Base-by-base conservation (phyloP, 129 eudicot genomes). In the Pulicaria dysenterica region DNA sequence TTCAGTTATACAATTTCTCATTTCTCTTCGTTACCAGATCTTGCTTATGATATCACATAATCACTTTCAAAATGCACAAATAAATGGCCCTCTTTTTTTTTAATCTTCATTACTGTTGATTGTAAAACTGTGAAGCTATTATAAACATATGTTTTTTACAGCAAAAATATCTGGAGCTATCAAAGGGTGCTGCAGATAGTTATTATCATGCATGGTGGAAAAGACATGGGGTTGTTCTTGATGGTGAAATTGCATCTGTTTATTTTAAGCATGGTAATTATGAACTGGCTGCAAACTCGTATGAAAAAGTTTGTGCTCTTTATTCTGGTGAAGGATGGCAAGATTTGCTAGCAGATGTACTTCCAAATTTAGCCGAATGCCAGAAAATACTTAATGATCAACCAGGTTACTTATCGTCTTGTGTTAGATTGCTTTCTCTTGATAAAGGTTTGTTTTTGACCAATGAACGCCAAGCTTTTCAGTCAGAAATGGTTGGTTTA, bases 261-360 rank as follows among this genome's bases (percentile, higher is more conserved):
- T 85, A 86, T 66, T 86, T 81, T 66, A 95, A 88, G 76, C 90
- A 86, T 46, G 89, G 86, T 40, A 88, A 86, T 16, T 91, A 76
- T 69, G 96, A 95, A 75, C 82, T 85, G 56, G 96, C 99, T 58
- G 97, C 88, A 12, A 90, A 80, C 64, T 83, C 88, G 39, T 95
- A 90, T 49, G 99, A 90, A 74, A 94, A 94, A 75, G 88, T 95
- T 36, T 88, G 99, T 62, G 96, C 99, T 64, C 96, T 95, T 72
- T 95, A 90, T 80, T 80, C 97, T 50, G 94, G 97, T 69, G 97
- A 95, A 77, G 97, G 97, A 51, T 90, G 99, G 99, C 89, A 95
- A 59, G 89, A 95, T 85, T 75, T 95, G 59, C 83, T 90, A 65
- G 97, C 99, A 37, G 94, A 95, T 61, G 91, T 95, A 42, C 97